phyloP scores from a whole-genome alignment of 495 filamentous ascomycete genomes.

The Penicillium lividum region DNA sequence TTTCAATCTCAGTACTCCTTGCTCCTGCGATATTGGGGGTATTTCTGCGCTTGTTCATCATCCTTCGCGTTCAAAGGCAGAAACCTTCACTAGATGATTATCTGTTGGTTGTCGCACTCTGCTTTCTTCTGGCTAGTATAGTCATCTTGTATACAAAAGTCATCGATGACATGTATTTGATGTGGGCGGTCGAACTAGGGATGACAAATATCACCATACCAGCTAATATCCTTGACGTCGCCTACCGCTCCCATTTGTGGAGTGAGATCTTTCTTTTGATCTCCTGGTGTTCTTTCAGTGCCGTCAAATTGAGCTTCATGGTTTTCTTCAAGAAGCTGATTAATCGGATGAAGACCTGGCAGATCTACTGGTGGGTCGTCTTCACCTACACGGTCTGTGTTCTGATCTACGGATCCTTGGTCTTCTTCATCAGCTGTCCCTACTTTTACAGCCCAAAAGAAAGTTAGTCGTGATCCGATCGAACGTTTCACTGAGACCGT shows the following conservation, averaged over 20 bases:
- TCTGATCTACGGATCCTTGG: neutral
- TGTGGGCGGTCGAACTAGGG: neutral
- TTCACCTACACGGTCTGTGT: neutral
- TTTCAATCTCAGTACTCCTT: neutral
- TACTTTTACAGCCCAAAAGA: neutral
- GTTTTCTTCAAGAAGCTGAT: constrained; percentile 1
- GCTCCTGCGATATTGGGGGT: neutral
- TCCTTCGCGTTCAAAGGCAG: neutral
- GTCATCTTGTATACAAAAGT: neutral
- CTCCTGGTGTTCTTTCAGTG: neutral
- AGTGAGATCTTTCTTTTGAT: neutral
- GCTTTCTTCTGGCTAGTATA: neutral
- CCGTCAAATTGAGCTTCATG: constrained; percentile 3
- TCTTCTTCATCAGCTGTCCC: constrained; percentile 4
- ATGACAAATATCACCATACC: neutral
- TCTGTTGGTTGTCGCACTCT: neutral
- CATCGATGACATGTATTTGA: neutral
- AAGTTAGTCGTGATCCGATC: no score
- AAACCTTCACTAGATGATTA: neutral
- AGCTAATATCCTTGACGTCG: neutral
- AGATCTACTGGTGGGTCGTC: constrained; percentile 4
- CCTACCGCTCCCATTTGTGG: neutral
- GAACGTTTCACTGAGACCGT: no score
- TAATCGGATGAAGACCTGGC: neutral
- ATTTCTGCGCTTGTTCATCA: neutral